Percentiles rank a stretch among this genome's conserved stretches.
These are phyloP conservation scores for Avena insularis DNA, from an alignment of 176 grass and related monocot genomes.

Conservation along the genomic window DNA sequence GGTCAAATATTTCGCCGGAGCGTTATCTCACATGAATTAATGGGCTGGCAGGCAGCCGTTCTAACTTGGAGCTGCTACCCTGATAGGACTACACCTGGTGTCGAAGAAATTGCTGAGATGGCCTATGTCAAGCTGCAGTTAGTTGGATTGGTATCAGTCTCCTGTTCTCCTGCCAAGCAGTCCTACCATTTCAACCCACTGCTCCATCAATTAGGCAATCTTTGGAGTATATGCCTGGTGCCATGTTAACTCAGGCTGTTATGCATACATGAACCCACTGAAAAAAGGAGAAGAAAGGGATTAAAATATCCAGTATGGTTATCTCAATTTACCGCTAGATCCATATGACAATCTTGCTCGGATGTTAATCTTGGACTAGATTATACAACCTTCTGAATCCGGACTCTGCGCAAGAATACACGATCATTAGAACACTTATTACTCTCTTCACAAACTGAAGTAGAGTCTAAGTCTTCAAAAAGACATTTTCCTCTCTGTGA, in stretches of 20 bases:
- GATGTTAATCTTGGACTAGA: not conserved
- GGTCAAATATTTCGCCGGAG: not conserved
- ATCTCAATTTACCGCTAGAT: not conserved
- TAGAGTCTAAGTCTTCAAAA: not conserved
- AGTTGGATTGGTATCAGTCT: not conserved
- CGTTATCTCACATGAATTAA: not conserved
- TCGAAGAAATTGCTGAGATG: not conserved
- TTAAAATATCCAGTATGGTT: not conserved
- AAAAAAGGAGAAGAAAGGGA: not conserved
- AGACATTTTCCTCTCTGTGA: no score
- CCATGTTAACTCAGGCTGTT: not conserved
- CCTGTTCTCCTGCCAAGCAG: not conserved
- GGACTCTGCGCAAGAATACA: not conserved
- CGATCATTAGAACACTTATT: not conserved
- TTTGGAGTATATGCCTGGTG: not conserved
- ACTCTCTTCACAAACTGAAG: not conserved
- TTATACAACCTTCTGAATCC: not conserved
- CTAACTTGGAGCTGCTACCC: not conserved
- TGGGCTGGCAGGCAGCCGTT: not conserved
- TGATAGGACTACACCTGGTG: not conserved
- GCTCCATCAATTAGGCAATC: constrained; percentile 11
- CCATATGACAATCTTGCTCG: not conserved
- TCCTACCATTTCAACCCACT: not conserved
- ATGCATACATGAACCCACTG: not conserved
- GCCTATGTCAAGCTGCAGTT: not conserved